Evolutionary conservation across 1,284 basidiomycete genomes (phyloP).

Genomic region (Kwoniella shivajii): DNA sequence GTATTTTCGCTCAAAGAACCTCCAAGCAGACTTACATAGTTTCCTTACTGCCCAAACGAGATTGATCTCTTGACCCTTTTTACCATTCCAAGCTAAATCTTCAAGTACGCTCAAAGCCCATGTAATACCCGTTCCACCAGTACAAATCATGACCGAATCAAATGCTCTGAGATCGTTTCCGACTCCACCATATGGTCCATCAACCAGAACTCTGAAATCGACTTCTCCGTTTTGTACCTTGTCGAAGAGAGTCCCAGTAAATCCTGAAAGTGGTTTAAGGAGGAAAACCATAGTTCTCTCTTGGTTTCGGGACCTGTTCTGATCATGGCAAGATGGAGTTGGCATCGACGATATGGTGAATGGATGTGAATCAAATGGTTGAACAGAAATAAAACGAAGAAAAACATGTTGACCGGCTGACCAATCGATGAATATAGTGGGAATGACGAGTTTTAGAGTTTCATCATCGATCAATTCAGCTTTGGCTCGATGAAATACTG

Average conservation of each 20-base stretch:
- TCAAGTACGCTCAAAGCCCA: slow-evolving; percentile 2
- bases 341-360: neutral
- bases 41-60: neutral
- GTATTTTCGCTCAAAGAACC: neutral
- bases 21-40: neutral
- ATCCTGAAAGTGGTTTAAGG: slow-evolving; percentile 1
- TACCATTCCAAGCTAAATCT: neutral
- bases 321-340: neutral
- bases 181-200: slow-evolving; percentile 1
- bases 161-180: neutral
- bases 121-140: slow-evolving; percentile 2
- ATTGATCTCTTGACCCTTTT: neutral
- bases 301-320: neutral
- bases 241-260: neutral
- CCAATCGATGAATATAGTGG: slow-evolving; percentile 2
- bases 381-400: neutral
- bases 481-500: neutral
- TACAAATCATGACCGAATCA: neutral
- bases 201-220: neutral
- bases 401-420: neutral
- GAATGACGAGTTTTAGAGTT: neutral
- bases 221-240: neutral
- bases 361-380: neutral
- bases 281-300: neutral
- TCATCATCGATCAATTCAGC: neutral